Evolutionary conservation across 257 asterid genomes (phyloP), one percentile per base, ranked within the genome.

Genomic region (Penstemon newberryi): DNA sequence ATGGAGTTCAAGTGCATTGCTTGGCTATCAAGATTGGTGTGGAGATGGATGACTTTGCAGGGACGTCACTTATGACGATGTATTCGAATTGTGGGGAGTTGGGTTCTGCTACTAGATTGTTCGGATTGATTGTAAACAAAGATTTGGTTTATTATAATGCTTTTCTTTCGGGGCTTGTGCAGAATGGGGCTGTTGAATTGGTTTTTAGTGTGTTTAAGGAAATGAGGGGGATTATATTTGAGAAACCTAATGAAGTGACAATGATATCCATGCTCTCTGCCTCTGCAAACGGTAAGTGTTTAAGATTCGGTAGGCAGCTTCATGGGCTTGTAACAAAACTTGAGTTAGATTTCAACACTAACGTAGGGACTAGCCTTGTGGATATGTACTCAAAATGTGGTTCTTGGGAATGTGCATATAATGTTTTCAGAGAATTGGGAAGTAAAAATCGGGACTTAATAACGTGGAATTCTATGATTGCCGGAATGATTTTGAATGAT

Each of bases 331-430:
- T 76, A 12, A 55, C 73, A 58, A 93, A 93, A 75, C 50, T 47
- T 18, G 70, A 65, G 67, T 67, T 84, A 54, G 77, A 74, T 12
- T 66, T 44, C 12, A 83, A 77, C 69, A 77, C 83, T 3, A 85
- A 65, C 46, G 89, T 93, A 41, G 91, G 91, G 52, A 93, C 92
- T 63, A 79, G 84, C 62, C 91, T 90, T 54, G 81, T 90, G 46
- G 91, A 90, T 77, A 83, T 93, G 95, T 93, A 93, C 70, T 88
- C 91, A 1, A 93, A 93, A 68, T 87, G 97, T 53, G 84, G 85
- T 66, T 81, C 84, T 38, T 87, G 95, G 86, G 66, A 75, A 60
- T 83, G 87, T 70, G 96, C 95, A 0, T 85, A 77, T 65, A 37
- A 51, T 47, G 68, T 85, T 33, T 93, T 93, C 69, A 70, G 73